phyloP scores from a whole-genome alignment of 257 asterid genomes.

The Fraxinus americana region DNA sequence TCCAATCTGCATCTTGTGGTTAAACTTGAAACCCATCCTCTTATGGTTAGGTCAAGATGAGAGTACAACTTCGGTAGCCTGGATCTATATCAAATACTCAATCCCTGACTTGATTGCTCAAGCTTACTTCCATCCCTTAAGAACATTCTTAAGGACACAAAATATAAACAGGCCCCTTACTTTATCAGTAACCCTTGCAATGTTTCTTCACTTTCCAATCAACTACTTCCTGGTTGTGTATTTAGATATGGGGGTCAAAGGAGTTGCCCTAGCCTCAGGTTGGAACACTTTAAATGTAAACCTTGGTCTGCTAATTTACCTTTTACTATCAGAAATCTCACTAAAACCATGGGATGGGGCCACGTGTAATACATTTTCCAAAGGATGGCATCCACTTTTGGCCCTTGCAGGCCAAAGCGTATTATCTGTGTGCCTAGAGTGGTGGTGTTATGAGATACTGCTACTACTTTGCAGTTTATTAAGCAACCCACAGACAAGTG shows the following conservation, averaged over 20 bases:
- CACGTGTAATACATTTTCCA: slow-evolving; percentile 20
- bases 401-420: slow-evolving; percentile 43
- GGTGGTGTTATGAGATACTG: slow-evolving; percentile 60
- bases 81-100: slow-evolving; percentile 41
- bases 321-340: slow-evolving; percentile 33
- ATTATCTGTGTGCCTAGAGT: slow-evolving; percentile 52
- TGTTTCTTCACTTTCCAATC: slow-evolving; percentile 51
- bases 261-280: slow-evolving; percentile 54
- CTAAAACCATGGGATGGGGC: slow-evolving; percentile 47
- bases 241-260: slow-evolving; percentile 45
- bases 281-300: slow-evolving; percentile 50
- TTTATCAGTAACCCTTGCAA: slow-evolving; percentile 38
- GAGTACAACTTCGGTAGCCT: slow-evolving; percentile 39
- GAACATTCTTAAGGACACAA: slow-evolving; percentile 55
- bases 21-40: slow-evolving; percentile 45
- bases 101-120: slow-evolving; percentile 52
- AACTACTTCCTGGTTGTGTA: slow-evolving; percentile 41
- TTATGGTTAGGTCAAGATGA: slow-evolving; percentile 46
- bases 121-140: slow-evolving; percentile 51
- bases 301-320: slow-evolving; percentile 39
- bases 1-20: slow-evolving; percentile 47
- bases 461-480: slow-evolving; percentile 41
- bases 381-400: slow-evolving; percentile 41
- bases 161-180: slow-evolving; percentile 51
- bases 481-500: slow-evolving; percentile 41